Evolutionary conservation across 495 filamentous ascomycete genomes (phyloP).

Genomic region (Podospora sp.): DNA sequence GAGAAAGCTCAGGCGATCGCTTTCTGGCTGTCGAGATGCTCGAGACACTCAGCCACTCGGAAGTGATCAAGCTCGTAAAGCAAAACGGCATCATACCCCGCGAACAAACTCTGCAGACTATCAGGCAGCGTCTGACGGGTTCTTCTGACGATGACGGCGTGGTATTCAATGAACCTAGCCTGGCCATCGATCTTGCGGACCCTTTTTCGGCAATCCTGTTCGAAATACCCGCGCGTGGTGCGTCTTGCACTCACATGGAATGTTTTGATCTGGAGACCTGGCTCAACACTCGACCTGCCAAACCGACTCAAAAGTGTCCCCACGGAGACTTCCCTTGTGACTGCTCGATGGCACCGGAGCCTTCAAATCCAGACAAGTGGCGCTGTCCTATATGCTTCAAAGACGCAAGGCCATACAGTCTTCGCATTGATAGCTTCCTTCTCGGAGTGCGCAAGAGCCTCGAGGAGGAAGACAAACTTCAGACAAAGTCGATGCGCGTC

Average conservation of each 20-base stretch:
- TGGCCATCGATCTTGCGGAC: slow-evolving; percentile 76
- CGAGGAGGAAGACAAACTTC: slow-evolving; percentile 41
- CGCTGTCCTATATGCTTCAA: slow-evolving; percentile 74
- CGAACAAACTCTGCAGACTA: slow-evolving; percentile 44
- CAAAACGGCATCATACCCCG: slow-evolving; percentile 39
- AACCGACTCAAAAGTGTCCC: slow-evolving; percentile 41
- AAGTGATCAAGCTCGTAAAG: slow-evolving; percentile 48
- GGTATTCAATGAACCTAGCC: slow-evolving; percentile 59
- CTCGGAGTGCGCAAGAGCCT: slow-evolving; percentile 57
- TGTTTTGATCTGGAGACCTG: slow-evolving; percentile 89
- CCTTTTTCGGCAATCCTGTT: slow-evolving; percentile 74
- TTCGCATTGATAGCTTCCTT: slow-evolving; percentile 74
- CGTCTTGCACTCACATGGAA: slow-evolving; percentile 65
- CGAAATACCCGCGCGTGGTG: slow-evolving; percentile 67
- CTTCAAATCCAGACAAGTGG: slow-evolving; percentile 73
- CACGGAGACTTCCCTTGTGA: slow-evolving; percentile 29
- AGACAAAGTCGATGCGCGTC: slow-evolving; percentile 61
- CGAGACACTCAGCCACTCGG: slow-evolving; percentile 53
- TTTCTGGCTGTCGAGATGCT: slow-evolving; percentile 66
- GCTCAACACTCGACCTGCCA: slow-evolving; percentile 61
- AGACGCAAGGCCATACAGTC: slow-evolving; percentile 71
- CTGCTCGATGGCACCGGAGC: slow-evolving; percentile 41
- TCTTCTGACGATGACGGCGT: slow-evolving; percentile 66
- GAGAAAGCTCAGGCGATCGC: slow-evolving; percentile 46
- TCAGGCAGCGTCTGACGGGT: slow-evolving; percentile 52